Percentiles rank a stretch among this genome's conserved stretches.
Conservation (phyloP, 1,139 yeast species). For the Pichia sp. region DNA sequence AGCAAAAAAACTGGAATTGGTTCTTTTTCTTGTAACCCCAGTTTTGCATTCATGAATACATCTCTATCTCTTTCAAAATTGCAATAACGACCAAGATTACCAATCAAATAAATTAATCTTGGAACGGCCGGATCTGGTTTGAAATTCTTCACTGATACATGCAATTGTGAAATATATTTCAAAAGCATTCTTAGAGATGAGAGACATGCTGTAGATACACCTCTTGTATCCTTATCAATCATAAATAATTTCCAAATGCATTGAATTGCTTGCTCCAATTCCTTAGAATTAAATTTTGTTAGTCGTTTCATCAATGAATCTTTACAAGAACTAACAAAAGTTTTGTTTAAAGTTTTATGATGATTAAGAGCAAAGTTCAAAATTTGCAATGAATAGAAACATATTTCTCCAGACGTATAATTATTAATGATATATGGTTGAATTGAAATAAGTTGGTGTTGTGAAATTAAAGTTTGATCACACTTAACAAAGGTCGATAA, state of each 20-base stretch:
- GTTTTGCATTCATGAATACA: slow-evolving; percentile 35
- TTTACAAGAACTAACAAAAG: slow-evolving; percentile 48
- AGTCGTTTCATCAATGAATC: slow-evolving; percentile 45
- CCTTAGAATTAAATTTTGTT: slow-evolving; percentile 52
- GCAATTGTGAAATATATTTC: slow-evolving; percentile 2
- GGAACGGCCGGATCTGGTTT: slow-evolving; percentile 42
- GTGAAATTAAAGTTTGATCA: slow-evolving; percentile 47
- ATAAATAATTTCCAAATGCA: slow-evolving; percentile 47
- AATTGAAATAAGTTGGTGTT: slow-evolving; percentile 57
- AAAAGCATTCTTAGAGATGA: slow-evolving; percentile 39
- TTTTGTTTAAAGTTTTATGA: slow-evolving; percentile 39
- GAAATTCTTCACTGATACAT: slow-evolving; percentile 1
- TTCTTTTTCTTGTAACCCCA: slow-evolving; percentile 47
- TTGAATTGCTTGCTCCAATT: slow-evolving; percentile 65
- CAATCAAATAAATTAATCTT: slow-evolving; percentile 57
- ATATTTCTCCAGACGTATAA: slow-evolving; percentile 32
- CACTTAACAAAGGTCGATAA: slow-evolving; percentile 49
- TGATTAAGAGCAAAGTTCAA: slow-evolving; percentile 45
- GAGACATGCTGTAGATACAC: slow-evolving; percentile 54
- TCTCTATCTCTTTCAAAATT: slow-evolving; percentile 44
- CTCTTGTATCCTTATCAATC: slow-evolving; percentile 33
- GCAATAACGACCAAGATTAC: slow-evolving; percentile 66
- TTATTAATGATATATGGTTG: slow-evolving; percentile 56
- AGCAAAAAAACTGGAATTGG: slow-evolving; percentile 51
- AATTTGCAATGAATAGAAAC: slow-evolving; percentile 48